Evolutionary conservation across 83 land plant genomes (phyloP), one percentile per base, ranked within the genome.

Genomic region (Picea abies): DNA sequence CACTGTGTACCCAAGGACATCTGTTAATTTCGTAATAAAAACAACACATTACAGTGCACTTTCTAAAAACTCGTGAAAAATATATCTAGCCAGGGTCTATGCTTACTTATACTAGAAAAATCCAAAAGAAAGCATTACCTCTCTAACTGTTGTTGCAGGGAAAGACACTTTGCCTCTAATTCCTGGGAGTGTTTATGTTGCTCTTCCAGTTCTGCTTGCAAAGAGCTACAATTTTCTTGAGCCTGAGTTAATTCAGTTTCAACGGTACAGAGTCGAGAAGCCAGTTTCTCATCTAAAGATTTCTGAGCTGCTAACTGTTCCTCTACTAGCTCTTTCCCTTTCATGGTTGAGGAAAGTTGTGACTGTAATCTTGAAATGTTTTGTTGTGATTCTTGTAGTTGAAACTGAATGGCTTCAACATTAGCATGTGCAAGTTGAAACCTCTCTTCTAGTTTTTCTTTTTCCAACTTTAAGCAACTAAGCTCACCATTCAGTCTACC

Each of bases 141-240:
- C 26, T 37, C 78, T 75, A 75, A 35, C 32, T 26, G 22, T 29
- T 14, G 39, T 75, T 56, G 61, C 29, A 80, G 5, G 19, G 37
- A 39, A 61, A 56, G 70, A 80, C 37, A 80, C 81, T 61, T 80
- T 80, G 66, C 81, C 15, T 80, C 81, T 61, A 80, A 35, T 35
- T 61, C 81, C 10, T 61, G 61, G 68, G 15, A 39, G 19, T 65
- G 58, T 61, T 80, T 62, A 15, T 25, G 19, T 61, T 80, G 67
- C 37, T 80, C 81, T 62, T 80, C 67, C 62, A 80, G 81, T 63
- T 62, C 22, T 65, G 39, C 67, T 80, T 80, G 61, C 12, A 63
- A 60, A 80, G 81, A 80, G 7, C 41, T 25, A 37, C 22, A n/a
- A 15, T 61, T 80, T 23, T 80, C 81, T 80, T 80, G 64, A 22